phyloP scores from a whole-genome alignment of 2,329 filamentous ascomycete genomes.

The Fusarium scirpi region DNA sequence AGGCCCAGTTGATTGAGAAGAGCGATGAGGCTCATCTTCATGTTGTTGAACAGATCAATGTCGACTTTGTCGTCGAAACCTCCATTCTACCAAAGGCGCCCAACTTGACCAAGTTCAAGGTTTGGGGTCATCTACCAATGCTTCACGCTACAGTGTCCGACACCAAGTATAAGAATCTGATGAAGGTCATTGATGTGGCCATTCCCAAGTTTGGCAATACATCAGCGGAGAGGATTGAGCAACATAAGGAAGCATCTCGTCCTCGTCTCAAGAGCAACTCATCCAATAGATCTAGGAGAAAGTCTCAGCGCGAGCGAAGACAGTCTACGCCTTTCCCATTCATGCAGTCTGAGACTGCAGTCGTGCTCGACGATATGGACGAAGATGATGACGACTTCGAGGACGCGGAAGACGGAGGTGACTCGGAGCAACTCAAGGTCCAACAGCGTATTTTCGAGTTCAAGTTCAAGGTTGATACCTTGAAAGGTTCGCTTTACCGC shows the following conservation, averaged over 20 bases:
- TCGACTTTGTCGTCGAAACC: slow-evolving; percentile 95
- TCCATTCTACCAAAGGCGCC: slow-evolving; percentile 97
- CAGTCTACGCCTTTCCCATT: slow-evolving; percentile 82
- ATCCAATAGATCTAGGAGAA: slow-evolving; percentile 60
- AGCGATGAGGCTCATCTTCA: slow-evolving; percentile 80
- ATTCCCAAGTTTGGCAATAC: slow-evolving; percentile 81
- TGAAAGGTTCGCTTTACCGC: slow-evolving; percentile 91
- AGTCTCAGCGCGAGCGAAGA: slow-evolving; percentile 62
- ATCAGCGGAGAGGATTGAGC: slow-evolving; percentile 45
- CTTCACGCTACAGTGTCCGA: slow-evolving; percentile 94
- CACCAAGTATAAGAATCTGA: slow-evolving; percentile 94
- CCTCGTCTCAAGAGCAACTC: slow-evolving; percentile 61
- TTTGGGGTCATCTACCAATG: slow-evolving; percentile 92
- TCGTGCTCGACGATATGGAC: slow-evolving; percentile 83
- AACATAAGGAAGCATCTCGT: slow-evolving; percentile 48
- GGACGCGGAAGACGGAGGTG: slow-evolving; percentile 70
- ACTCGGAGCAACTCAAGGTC: slow-evolving; percentile 72
- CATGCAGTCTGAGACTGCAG: slow-evolving; percentile 76
- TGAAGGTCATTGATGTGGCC: slow-evolving; percentile 95
- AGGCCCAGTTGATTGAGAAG: slow-evolving; percentile 78
- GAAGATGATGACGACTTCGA: slow-evolving; percentile 75
- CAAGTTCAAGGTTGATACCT: slow-evolving; percentile 93
- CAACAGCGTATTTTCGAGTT: slow-evolving; percentile 95
- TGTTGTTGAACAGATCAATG: slow-evolving; percentile 95
- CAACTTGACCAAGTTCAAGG: slow-evolving; percentile 89